A percentile compares a stretch with the other conserved stretches of the same genome.
Conservation (phyloP, 768 basidiomycete species). For the Kwoniella sp. region DNA sequence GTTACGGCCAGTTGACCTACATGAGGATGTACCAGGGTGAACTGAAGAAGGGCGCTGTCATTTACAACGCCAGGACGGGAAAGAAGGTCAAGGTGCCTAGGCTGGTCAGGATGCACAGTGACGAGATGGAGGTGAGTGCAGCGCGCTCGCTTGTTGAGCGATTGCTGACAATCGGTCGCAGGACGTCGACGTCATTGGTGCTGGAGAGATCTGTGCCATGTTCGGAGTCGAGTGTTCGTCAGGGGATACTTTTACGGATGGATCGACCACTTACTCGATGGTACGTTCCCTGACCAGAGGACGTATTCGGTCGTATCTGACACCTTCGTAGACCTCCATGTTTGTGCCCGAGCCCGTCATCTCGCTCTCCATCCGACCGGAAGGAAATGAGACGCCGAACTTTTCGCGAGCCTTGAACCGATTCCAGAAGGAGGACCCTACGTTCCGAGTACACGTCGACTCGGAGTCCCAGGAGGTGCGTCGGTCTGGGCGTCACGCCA, state of each 20-base stretch:
- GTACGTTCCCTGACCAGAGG: slow-evolving; percentile 53
- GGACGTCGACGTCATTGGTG: slow-evolving; percentile 90
- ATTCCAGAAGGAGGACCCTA: slow-evolving; percentile 98
- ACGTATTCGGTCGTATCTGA: not conserved
- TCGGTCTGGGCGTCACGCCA: not conserved
- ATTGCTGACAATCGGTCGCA: slow-evolving; percentile 42
- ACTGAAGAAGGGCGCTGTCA: slow-evolving; percentile 74
- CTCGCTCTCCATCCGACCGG: slow-evolving; percentile 86
- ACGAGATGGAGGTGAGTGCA: slow-evolving; percentile 88
- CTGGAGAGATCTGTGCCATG: slow-evolving; percentile 98
- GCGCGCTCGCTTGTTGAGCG: not conserved
- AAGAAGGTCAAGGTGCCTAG: slow-evolving; percentile 97
- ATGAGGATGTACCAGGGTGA: slow-evolving; percentile 97
- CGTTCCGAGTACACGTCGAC: slow-evolving; percentile 95
- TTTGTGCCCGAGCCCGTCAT: slow-evolving; percentile 98
- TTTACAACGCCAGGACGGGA: slow-evolving; percentile 88
- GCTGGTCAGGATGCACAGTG: slow-evolving; percentile 94
- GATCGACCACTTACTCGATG: slow-evolving; percentile 86
- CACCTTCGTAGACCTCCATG: slow-evolving; percentile 74
- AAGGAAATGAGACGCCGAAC: slow-evolving; percentile 87
- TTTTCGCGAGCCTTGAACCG: slow-evolving; percentile 94
- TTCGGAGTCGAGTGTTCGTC: slow-evolving; percentile 98
- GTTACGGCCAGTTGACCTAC: slow-evolving; percentile 95
- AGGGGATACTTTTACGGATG: slow-evolving; percentile 96
- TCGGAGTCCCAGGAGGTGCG: slow-evolving; percentile 84